Conservation (phyloP, 2,329 filamentous ascomycete genomes). For the Ophiobolus disseminans region DNA sequence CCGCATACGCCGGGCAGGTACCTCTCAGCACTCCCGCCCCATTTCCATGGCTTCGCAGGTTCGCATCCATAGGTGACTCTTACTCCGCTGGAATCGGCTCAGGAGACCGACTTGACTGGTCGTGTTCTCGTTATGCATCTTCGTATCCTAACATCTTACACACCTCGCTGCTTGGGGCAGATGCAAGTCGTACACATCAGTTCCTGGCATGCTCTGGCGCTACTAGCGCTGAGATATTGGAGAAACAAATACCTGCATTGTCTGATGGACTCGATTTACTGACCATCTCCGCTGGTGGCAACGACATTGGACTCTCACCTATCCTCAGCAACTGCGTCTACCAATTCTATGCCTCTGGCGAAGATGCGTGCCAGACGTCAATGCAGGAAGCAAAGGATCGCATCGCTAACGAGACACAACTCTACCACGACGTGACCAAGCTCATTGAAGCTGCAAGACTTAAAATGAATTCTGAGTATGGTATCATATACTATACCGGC, state of each 20-base stretch:
- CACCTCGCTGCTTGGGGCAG: slow-evolving; percentile 15
- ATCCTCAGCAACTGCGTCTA: slow-evolving; percentile 42
- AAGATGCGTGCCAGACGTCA: slow-evolving; percentile 30
- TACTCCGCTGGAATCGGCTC: slow-evolving; percentile 41
- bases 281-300: slow-evolving; percentile 42
- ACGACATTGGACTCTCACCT: slow-evolving; percentile 37
- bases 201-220: slow-evolving; percentile 42
- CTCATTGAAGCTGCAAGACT: slow-evolving; percentile 29
- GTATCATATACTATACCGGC: slow-evolving; percentile 38
- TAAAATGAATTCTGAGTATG: slow-evolving; percentile 29
- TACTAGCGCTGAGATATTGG: slow-evolving; percentile 30
- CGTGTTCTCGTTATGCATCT: slow-evolving; percentile 35
- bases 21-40: neutral
- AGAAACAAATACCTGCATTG: slow-evolving; percentile 31
- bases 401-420: slow-evolving; percentile 23
- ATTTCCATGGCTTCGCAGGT: slow-evolving; percentile 31
- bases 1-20: slow-evolving; percentile 11
- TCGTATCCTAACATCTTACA: slow-evolving; percentile 39
- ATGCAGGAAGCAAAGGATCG: slow-evolving; percentile 25
- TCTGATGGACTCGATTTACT: slow-evolving; percentile 31
- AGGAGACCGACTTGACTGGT: slow-evolving; percentile 33
- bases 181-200: slow-evolving; percentile 27
- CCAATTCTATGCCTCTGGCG: slow-evolving; percentile 36
- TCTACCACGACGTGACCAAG: slow-evolving; percentile 27
- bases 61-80: slow-evolving; percentile 42